Evolutionary conservation across 148 eudicot species (phyloP).

Genomic region (Heliosperma pusillum): DNA sequence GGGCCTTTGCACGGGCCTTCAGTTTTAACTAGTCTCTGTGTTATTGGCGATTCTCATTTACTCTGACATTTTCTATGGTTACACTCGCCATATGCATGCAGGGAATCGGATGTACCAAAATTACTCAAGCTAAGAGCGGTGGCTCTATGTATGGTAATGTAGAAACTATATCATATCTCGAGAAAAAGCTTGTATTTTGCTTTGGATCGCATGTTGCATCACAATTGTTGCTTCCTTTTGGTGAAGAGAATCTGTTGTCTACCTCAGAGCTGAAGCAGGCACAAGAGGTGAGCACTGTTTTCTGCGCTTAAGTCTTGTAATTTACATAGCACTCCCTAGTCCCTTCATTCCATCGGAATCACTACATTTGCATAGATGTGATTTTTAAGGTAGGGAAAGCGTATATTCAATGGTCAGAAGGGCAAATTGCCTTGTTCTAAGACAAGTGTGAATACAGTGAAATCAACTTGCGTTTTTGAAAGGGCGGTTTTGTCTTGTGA

Average conservation of each 20-base stretch:
- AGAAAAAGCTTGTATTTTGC: conserved; percentile 87
- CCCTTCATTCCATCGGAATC: not conserved
- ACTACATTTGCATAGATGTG: not conserved
- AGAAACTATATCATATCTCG: conserved; percentile 81
- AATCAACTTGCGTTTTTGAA: not conserved
- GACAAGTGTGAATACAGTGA: not conserved
- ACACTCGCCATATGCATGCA: conserved; percentile 30
- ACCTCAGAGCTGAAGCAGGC: conserved; percentile 77
- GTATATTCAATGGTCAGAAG: not conserved
- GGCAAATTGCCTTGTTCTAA: not conserved
- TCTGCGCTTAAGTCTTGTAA: not conserved
- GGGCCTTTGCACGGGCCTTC: too few relatives aligned
- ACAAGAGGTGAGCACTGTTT: conserved; percentile 57
- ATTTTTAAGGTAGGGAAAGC: not conserved
- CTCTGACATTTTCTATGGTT: not conserved
- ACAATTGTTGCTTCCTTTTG: conserved; percentile 75
- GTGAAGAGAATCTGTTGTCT: conserved; percentile 85
- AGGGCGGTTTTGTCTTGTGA: not conserved
- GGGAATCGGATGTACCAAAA: conserved; percentile 92
- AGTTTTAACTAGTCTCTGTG: too few relatives aligned
- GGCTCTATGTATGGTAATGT: conserved; percentile 66
- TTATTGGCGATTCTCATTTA: not conserved
- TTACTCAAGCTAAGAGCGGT: conserved; percentile 63
- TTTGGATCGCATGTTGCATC: conserved; percentile 88
- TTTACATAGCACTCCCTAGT: not conserved